Conservation (phyloP, 306 rosid species). For the Quercus ilex region DNA sequence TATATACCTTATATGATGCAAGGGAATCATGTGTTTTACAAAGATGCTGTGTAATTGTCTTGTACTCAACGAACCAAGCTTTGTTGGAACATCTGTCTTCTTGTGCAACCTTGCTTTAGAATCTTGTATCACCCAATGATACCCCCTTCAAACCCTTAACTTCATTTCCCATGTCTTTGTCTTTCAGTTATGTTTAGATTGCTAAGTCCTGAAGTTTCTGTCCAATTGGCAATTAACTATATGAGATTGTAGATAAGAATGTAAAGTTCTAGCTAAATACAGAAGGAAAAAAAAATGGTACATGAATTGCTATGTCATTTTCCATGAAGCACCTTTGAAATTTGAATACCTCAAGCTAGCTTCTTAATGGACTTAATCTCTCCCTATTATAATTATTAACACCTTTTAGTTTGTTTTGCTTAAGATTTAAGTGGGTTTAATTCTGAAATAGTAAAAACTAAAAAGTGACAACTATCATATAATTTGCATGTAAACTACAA, state of each 20-base stretch:
- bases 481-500: no score
- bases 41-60: conserved; percentile 37
- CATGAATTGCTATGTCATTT: neutral
- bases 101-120: conserved; percentile 25
- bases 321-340: no score
- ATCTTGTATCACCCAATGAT: conserved; percentile 32
- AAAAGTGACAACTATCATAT: no score
- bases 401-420: no score
- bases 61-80: conserved; percentile 6
- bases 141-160: neutral
- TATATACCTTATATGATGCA: no score
- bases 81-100: conserved; percentile 28
- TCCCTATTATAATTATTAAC: no score
- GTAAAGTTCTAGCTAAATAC: neutral
- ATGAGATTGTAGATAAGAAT: neutral
- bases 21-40: neutral
- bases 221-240: neutral
- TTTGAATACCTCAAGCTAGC: no score
- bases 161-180: neutral
- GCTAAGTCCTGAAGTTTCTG: neutral
- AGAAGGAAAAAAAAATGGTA: neutral
- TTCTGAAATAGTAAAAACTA: no score
- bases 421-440: no score
- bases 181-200: neutral
- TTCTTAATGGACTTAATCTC: no score